phyloP scores from a whole-genome alignment of 495 filamentous ascomycete genomes.

The Choiromyces venosus region DNA sequence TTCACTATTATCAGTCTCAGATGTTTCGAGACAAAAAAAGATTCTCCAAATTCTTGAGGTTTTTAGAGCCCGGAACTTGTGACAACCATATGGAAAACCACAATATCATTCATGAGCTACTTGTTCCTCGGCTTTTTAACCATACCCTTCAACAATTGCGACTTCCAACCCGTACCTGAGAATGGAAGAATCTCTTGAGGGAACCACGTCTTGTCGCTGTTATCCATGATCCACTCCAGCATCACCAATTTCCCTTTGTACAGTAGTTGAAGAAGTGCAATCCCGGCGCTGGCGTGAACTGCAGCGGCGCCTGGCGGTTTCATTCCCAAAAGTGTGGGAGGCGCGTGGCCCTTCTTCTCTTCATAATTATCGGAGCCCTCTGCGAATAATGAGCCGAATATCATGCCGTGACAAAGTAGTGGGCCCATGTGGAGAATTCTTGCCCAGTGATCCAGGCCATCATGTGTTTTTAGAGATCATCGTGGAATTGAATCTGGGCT shows the following conservation, averaged over 20 bases:
- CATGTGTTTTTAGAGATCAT: slow-evolving; percentile 28
- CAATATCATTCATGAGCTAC: slow-evolving; percentile 29
- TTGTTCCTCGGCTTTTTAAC: slow-evolving; percentile 26
- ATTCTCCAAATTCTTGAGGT: no score
- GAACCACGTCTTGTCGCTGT: slow-evolving; percentile 30
- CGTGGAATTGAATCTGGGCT: slow-evolving; percentile 30
- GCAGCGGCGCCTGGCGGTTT: slow-evolving; percentile 25
- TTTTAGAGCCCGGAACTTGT: no score
- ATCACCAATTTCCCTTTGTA: slow-evolving; percentile 25
- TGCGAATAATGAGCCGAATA: slow-evolving; percentile 28
- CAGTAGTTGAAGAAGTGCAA: slow-evolving; percentile 20
- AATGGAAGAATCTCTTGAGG: slow-evolving; percentile 33
- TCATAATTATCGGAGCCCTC: slow-evolving; percentile 10
- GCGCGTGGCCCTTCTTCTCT: slow-evolving; percentile 16
- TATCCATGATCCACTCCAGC: slow-evolving; percentile 22
- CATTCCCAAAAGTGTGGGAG: slow-evolving; percentile 21
- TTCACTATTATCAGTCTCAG: no score
- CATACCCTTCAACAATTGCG: slow-evolving; percentile 21
- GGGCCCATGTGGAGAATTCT: slow-evolving; percentile 23
- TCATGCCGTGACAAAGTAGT: slow-evolving; percentile 30
- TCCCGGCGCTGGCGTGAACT: slow-evolving; percentile 32
- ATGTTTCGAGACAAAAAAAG: no score
- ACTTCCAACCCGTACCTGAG: slow-evolving; percentile 24
- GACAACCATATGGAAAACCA: no score
- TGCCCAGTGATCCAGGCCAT: slow-evolving; percentile 34